Evolutionary conservation across 768 basidiomycete species (phyloP), one percentile per base, ranked within the genome.

Genomic region (Dacryopinax primogenitus): DNA sequence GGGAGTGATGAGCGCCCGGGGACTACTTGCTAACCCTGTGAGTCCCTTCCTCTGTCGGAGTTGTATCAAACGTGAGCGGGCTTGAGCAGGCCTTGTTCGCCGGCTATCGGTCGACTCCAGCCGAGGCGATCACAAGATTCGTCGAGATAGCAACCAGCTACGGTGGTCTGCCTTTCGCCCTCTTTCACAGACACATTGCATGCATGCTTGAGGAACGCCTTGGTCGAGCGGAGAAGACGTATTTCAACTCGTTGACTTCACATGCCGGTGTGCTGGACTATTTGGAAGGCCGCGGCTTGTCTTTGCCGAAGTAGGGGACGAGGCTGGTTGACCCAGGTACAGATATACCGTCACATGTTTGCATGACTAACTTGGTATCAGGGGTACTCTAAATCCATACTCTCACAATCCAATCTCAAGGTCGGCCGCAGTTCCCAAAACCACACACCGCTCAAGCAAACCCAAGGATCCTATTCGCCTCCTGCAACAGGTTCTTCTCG

Each of bases 1-100:
- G 28, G 79, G 78, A 1, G 78, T 79, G 1, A 81, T 81, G 80
- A 78, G 73, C 62, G 80, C 79, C 0, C 68, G 80, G 15, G 80
- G 80, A 0, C 63, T 81, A 64, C 68, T 81, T 33, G 80, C 78
- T 1, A 81, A 81, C 67, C 76, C 76, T 12, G 75, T 73, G 18
- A 26, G 73, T 67, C 37, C 3, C 3, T 44, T 28, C 28, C 3
- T 26, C 35, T 58, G 28, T 15, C n/a, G 23, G 21, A 26, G n/a
- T 28, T 33, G 13, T 16, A 32, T 44, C 65, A 67, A 18, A 62
- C 30, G 7, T 21, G 13, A 18, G 30, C 15, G 1, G 6, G 7
- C 15, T 7, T n/a, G 67, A 68, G 65, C 69, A 77, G 69, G 77
- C 77, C 0, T 68, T 80, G 12, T 80, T 79, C 63, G 71, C 75